Evolutionary conservation across 1,284 basidiomycete genomes (phyloP), one percentile per base, ranked within the genome.

Genomic region (Cerrena zonata): DNA sequence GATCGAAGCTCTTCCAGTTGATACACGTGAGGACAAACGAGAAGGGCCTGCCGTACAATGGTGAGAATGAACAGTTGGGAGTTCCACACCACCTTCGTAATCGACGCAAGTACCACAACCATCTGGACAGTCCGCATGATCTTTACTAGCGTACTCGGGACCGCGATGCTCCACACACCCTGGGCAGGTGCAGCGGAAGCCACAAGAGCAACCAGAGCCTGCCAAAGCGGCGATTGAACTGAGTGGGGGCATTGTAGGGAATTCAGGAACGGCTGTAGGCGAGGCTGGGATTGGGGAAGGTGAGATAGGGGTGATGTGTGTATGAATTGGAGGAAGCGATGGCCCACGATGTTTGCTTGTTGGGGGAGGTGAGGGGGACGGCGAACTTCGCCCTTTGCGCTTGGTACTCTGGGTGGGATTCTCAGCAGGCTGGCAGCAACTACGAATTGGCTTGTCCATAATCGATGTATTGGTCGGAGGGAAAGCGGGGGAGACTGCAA

Each of bases 101-200:
- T 87, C 84, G 24, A 87, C 68, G 58, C 85, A 88, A n/a, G 77
- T 76, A 4, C 72, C 69, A 58, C 85, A 88, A 38, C 80, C 80
- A 30, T 82, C 77, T 11, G 71, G 66, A 60, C 84, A 86, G 61
- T 79, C 75, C 37, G 63, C 69, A 55, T 70, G 69, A 46, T 75
- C 69, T 43, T 66, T 62, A 42, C 72, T 72, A 5, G 67, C 75
- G 53, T 80, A 62, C 23, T 72, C 70, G 18, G 65, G 45, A 2
- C 80, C 78, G 15, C 83, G 80, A 60, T 89, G 86, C 57, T 84
- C 73, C 19, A 77, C 63, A 61, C 86, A 89, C 25, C 85, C 86
- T 0, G 84, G 85, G 63, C 86, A 89, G n/a, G 73, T 74, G 60
- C 86, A 89, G 39, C 71, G 66, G 34, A 79, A 65, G 23, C 86